Percentiles rank a stretch among this genome's conserved stretches.
Conservation (phyloP, 352 stramenopile genomes). For the Globisporangium canariense region DNA sequence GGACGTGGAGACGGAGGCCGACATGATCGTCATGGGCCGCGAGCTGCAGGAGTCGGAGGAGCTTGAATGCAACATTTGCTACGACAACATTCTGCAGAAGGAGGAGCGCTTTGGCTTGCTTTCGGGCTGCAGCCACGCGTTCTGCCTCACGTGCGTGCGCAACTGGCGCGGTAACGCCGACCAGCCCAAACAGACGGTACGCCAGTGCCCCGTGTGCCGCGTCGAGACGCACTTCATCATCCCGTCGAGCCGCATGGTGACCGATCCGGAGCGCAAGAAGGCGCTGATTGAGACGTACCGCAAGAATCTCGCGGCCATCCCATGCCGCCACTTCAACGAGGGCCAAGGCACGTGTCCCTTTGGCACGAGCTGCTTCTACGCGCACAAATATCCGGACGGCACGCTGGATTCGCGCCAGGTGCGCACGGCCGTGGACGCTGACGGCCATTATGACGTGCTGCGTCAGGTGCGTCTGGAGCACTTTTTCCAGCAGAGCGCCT, state of each 20-base stretch:
- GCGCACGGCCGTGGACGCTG: constrained; percentile 64
- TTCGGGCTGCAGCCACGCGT: constrained; percentile 75
- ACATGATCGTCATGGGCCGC: constrained; percentile 51
- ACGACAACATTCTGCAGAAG: constrained; percentile 71
- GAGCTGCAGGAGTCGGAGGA: constrained; percentile 63
- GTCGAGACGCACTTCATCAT: constrained; percentile 83
- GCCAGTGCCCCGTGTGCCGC: constrained; percentile 73
- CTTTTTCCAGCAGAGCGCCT: constrained; percentile 40
- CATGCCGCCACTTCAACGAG: constrained; percentile 82
- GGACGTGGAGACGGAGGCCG: constrained; percentile 37
- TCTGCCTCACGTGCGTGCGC: constrained; percentile 81
- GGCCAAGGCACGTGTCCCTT: constrained; percentile 81
- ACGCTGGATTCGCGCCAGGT: constrained; percentile 56
- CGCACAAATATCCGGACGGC: constrained; percentile 67
- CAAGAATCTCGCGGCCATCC: constrained; percentile 71
- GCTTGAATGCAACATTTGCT: constrained; percentile 86
- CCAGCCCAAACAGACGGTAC: constrained; percentile 76
- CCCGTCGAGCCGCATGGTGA: constrained; percentile 79
- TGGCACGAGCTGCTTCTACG: constrained; percentile 86
- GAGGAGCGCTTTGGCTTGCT: constrained; percentile 80
- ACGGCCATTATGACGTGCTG: constrained; percentile 76
- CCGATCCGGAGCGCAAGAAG: constrained; percentile 58
- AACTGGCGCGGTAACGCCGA: constrained; percentile 67
- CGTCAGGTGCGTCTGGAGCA: constrained; percentile 69
- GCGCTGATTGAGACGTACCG: constrained; percentile 68